Percentiles rank a stretch among this genome's conserved stretches.
These are phyloP conservation scores for Nidularia pulvinata DNA, from an alignment of 768 basidiomycete genomes.

Conservation along the genomic window DNA sequence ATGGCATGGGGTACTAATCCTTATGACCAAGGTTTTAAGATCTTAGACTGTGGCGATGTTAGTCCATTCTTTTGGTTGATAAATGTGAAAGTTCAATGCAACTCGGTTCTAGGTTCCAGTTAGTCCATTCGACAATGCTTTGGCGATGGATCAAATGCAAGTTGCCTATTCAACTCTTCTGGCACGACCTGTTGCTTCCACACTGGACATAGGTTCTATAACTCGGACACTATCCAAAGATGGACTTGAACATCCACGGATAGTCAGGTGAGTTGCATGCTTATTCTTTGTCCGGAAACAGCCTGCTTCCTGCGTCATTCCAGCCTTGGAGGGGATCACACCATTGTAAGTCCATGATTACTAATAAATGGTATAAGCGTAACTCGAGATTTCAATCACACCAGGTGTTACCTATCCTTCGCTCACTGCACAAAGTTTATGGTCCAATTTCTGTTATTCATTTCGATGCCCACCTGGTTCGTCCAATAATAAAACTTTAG, in stretches of 20 bases:
- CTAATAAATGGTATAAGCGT: too few species aligned
- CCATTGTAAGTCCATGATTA: constrained; percentile 51
- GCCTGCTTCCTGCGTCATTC: background rate
- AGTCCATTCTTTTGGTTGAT: constrained; percentile 6
- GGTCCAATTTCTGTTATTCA: constrained; percentile 85
- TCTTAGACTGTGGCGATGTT: constrained; percentile 88
- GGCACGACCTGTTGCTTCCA: constrained; percentile 41
- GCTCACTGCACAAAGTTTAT: constrained; percentile 76
- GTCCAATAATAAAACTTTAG: constrained; percentile 8
- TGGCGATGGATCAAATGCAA: constrained; percentile 87
- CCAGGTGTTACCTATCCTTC: constrained; percentile 79
- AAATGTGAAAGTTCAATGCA: background rate
- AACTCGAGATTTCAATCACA: background rate
- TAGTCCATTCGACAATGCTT: constrained; percentile 77
- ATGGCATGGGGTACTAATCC: constrained; percentile 75
- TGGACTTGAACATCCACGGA: constrained; percentile 67
- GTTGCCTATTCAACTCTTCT: constrained; percentile 82
- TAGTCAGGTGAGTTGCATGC: constrained; percentile 51
- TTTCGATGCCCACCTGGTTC: constrained; percentile 65
- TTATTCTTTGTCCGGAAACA: background rate
- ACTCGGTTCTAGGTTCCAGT: constrained; percentile 60
- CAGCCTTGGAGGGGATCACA: constrained; percentile 88
- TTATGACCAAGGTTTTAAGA: constrained; percentile 50
- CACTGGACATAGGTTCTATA: constrained; percentile 35
- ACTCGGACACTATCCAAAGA: constrained; percentile 48